Base-by-base conservation (phyloP, 2,329 filamentous ascomycete genomes). In the Metarhizium humberi region DNA sequence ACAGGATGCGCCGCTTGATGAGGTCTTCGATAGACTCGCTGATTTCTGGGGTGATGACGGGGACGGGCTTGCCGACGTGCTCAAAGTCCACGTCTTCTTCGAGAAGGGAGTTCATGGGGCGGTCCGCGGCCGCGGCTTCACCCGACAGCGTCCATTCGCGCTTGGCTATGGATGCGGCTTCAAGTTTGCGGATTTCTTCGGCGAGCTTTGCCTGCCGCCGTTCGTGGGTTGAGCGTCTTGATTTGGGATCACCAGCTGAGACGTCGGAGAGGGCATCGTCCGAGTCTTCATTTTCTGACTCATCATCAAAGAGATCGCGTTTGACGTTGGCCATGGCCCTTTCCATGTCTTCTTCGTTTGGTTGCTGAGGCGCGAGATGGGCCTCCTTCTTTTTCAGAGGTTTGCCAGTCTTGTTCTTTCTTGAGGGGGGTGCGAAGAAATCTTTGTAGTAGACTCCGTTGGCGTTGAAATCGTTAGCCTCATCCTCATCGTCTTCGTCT, bases 11-110 rank as follows among this genome's bases (percentile, higher is more conserved):
- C 43, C 90, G 84, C 73, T 97, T 97, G 75, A 99, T 92, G 57
- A 99, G 81, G 38, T 89, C 87, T 71, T 99, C 94, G 56, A 99
- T 95, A 63, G 86, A 85, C 69, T 96, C 92, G 54, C 85, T 95
- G 45, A 95, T 79, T 69, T 96, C 92, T 46, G 89, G 86, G 0
- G 94, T 97, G 68, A 96, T 91, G 58, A 97, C 88, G 1, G 92
- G 90, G 0, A 97, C 87, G 0, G 94, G 92, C 70, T 97, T 99
- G 66, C 94, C 94, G 25, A 90, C 84, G 64, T 95, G 85, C 73
- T 99, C 94, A 67, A 97, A 99, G 61, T 97, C 92, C 30, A 99
- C 80, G 64, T 97, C 91, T 73, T 97, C 85, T 67, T 97, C 92
- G 1, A 99, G 82, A 2, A 99, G 80, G 0, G 92, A 96, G 74